Evolutionary conservation across 73 alveolate species (phyloP).

Genomic region (Paramecium caudatum): DNA sequence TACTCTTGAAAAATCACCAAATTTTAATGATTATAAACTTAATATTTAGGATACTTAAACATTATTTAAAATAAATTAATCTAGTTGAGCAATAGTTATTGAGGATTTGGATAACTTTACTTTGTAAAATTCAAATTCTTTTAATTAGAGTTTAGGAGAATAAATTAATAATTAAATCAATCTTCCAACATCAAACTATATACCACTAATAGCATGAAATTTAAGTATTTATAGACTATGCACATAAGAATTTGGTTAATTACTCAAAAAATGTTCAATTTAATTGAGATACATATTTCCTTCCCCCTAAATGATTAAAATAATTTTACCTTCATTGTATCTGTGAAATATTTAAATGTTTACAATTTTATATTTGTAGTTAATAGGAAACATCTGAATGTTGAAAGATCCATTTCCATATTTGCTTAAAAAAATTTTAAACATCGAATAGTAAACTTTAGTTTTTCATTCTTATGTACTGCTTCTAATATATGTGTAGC

Average conservation of each 20-base stretch:
- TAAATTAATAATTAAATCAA: neutral
- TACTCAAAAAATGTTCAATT: neutral
- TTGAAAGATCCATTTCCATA: neutral
- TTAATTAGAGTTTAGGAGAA: neutral
- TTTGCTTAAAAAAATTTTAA: conserved; percentile 4
- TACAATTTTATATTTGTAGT: conserved; percentile 9
- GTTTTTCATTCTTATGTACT: neutral
- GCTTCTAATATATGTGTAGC: neutral
- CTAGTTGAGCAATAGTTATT: neutral
- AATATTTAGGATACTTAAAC: neutral
- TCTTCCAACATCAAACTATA: neutral
- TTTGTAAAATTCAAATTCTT: conserved; percentile 24
- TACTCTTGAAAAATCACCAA: conserved; percentile 31
- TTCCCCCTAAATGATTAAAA: neutral
- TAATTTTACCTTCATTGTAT: conserved; percentile 5
- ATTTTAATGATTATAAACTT: neutral
- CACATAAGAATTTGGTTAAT: neutral
- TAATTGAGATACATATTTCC: conserved; percentile 1
- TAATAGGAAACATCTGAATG: conserved; percentile 28
- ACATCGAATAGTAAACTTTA: neutral
- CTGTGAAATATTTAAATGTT: conserved; percentile 1
- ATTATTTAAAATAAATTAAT: neutral
- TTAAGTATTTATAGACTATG: conserved; percentile 25
- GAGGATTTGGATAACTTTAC: neutral
- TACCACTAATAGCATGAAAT: conserved; percentile 7